A percentile compares a stretch with the other conserved stretches of the same genome.
These are phyloP conservation scores for Casuarina glauca DNA, from an alignment of 306 rosid genomes.

Conservation along the genomic window DNA sequence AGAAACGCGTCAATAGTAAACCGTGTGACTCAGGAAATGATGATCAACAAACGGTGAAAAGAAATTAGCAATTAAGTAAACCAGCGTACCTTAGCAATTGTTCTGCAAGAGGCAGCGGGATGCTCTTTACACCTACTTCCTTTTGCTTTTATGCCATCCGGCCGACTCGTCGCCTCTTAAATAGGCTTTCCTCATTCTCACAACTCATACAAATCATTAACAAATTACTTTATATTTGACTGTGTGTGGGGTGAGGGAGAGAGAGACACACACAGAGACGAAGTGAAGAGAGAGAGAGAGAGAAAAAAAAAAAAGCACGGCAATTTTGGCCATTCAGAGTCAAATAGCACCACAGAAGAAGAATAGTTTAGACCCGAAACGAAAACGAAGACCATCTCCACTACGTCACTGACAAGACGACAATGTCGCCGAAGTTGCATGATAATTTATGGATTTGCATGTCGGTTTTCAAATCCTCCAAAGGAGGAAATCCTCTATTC, in stretches of 20 bases:
- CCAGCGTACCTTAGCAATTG: conserved; percentile 18
- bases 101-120: neutral
- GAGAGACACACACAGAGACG: too few relatives aligned
- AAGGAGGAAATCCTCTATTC: conserved; percentile 22
- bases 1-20: neutral
- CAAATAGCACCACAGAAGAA: neutral
- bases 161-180: conserved; percentile 29
- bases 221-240: neutral
- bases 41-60: neutral
- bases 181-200: neutral
- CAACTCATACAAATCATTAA: neutral
- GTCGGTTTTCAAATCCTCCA: neutral
- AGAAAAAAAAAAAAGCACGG: neutral
- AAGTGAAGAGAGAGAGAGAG: neutral
- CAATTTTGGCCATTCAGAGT: neutral
- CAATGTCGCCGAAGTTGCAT: neutral
- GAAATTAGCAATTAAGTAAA: neutral
- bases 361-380: neutral
- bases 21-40: conserved; percentile 1
- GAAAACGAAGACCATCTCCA: neutral
- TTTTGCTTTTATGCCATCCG: neutral
- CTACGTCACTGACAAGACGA: neutral
- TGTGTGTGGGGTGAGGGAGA: neutral
- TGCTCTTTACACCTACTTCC: conserved; percentile 25
- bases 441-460: neutral